phyloP scores from a whole-genome alignment of 2,329 filamentous ascomycete genomes.

The Colletotrichum melonis region DNA sequence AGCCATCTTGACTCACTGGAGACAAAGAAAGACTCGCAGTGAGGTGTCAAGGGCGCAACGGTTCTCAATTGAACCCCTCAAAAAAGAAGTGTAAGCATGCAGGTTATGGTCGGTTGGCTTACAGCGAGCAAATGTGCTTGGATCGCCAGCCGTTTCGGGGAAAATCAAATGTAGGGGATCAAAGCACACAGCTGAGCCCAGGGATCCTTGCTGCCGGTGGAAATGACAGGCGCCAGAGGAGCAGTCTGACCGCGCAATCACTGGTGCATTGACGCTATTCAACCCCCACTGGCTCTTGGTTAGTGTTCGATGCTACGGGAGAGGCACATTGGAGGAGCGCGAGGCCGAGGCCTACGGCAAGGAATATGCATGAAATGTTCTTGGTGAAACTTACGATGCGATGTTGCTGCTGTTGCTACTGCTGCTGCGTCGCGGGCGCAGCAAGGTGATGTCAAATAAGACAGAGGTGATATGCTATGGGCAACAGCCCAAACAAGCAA shows the following conservation, averaged over 20 bases:
- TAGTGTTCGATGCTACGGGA: constrained; percentile 24
- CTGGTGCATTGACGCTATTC: constrained; percentile 33
- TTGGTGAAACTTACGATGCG: constrained; percentile 27
- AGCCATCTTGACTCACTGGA: constrained; percentile 55
- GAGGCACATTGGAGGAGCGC: constrained; percentile 16
- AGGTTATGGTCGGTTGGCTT: constrained; percentile 11
- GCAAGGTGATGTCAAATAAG: constrained; percentile 1
- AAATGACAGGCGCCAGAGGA: constrained; percentile 28
- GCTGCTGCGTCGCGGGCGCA: constrained; percentile 20
- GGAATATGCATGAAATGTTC: constrained; percentile 34
- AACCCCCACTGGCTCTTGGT: constrained; percentile 29
- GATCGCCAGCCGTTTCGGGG: constrained; percentile 31
- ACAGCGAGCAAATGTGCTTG: constrained; percentile 31
- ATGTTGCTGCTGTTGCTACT: not conserved
- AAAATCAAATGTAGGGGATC: constrained; percentile 32
- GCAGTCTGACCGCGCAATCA: constrained; percentile 33
- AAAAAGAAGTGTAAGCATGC: constrained; percentile 27
- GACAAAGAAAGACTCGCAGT: constrained; percentile 4
- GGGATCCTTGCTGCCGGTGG: constrained; percentile 34
- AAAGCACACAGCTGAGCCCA: constrained; percentile 33
- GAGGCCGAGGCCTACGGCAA: constrained; percentile 14
- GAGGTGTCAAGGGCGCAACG: constrained; percentile 8
- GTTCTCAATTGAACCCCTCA: constrained; percentile 31
- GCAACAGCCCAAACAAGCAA: not conserved
- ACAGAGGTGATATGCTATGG: constrained; percentile 3